phyloP scores from a whole-genome alignment of 2,329 filamentous ascomycete genomes.

The Mycocentrospora acerina region DNA sequence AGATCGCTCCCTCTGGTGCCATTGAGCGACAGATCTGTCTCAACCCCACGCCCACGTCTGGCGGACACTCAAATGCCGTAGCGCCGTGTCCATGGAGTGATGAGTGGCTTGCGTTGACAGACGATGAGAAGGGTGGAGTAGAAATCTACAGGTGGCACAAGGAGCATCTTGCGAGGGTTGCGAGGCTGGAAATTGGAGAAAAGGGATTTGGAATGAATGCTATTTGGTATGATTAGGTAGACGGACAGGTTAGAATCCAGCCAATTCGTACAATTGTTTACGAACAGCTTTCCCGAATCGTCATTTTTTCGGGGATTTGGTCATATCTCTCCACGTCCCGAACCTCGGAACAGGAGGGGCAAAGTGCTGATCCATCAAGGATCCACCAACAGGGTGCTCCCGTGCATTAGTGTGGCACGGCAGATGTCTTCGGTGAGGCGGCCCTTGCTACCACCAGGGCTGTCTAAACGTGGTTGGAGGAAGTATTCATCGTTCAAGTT shows the following conservation, averaged over 20 bases:
- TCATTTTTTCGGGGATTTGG: too few relatives aligned
- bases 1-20: slow-evolving; percentile 65
- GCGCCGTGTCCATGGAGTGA: slow-evolving; percentile 80
- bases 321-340: slow-evolving; percentile 5
- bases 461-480: neutral
- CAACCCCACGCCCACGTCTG: slow-evolving; percentile 82
- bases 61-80: slow-evolving; percentile 88
- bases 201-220: slow-evolving; percentile 96
- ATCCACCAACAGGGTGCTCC: slow-evolving; percentile 5
- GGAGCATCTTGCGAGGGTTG: slow-evolving; percentile 76
- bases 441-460: too few relatives aligned
- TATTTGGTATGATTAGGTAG: slow-evolving; percentile 79
- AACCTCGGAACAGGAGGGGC: slow-evolving; percentile 30
- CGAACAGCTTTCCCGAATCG: too few relatives aligned
- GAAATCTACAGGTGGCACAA: slow-evolving; percentile 88
- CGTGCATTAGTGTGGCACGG: slow-evolving; percentile 26
- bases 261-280: neutral
- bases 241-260: too few relatives aligned
- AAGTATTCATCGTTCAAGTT: neutral
- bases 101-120: slow-evolving; percentile 86
- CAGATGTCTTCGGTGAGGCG: slow-evolving; percentile 37
- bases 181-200: slow-evolving; percentile 74
- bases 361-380: slow-evolving; percentile 5
- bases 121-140: slow-evolving; percentile 83
- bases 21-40: slow-evolving; percentile 78